Evolutionary conservation across 1,139 yeast genomes (phyloP).

Genomic region (Sugiyamaella novakii): DNA sequence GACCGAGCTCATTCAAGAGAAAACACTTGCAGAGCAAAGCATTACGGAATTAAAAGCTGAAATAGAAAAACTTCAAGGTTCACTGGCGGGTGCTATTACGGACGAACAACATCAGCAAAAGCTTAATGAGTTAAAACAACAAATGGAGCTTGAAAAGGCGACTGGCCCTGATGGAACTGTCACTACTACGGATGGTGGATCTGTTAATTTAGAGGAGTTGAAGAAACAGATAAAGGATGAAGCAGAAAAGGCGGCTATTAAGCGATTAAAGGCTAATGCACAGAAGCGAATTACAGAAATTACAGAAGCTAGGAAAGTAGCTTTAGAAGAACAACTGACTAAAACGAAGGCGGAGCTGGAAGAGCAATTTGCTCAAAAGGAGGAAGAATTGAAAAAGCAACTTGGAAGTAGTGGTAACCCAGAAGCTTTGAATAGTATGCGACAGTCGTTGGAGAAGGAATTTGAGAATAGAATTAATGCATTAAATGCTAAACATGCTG

Average conservation of each 20-base stretch:
- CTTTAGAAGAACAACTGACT: slow-evolving; percentile 20
- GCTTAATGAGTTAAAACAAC: slow-evolving; percentile 12
- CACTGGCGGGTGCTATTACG: slow-evolving; percentile 1
- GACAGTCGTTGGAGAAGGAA: slow-evolving; percentile 11
- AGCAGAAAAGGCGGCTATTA: slow-evolving; percentile 9
- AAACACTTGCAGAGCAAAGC: slow-evolving; percentile 11
- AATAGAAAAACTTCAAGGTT: slow-evolving; percentile 11
- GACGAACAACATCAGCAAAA: slow-evolving; percentile 12
- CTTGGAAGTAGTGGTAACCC: slow-evolving; percentile 15
- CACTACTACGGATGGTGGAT: slow-evolving; percentile 3
- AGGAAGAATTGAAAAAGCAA: slow-evolving; percentile 18
- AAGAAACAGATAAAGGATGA: slow-evolving; percentile 11
- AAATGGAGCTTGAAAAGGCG: slow-evolving; percentile 9
- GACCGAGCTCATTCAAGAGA: slow-evolving; percentile 18
- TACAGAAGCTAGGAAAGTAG: slow-evolving; percentile 6
- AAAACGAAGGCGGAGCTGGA: slow-evolving; percentile 16
- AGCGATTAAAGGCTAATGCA: slow-evolving; percentile 15
- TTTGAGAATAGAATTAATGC: slow-evolving; percentile 6
- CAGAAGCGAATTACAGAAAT: slow-evolving; percentile 7
- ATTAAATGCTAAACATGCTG: slow-evolving; percentile 1
- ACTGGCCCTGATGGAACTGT: neutral
- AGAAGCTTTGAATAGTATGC: neutral
- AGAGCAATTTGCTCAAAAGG: slow-evolving; percentile 16
- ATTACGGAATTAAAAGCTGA: slow-evolving; percentile 12
- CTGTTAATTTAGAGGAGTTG: slow-evolving; percentile 6